These are phyloP conservation scores for Centrapalus pauciflorus DNA, from an alignment of 129 eudicot genomes.

Conservation along the genomic window DNA sequence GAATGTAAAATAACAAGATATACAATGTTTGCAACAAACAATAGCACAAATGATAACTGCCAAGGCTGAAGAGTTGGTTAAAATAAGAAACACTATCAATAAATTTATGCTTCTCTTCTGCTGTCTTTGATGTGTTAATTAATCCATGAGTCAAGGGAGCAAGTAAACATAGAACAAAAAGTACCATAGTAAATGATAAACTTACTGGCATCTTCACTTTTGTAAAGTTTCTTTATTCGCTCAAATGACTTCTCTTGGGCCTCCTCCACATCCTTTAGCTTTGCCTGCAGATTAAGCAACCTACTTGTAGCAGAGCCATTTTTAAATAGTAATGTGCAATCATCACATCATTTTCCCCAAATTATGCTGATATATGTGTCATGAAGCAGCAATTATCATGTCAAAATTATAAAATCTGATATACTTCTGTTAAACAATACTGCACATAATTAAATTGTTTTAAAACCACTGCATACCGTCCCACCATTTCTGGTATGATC, in stretches of 20 bases:
- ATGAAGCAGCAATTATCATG: no score
- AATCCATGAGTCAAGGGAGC: no score
- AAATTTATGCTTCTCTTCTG: no score
- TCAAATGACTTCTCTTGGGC: conserved; percentile 48
- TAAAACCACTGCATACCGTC: background rate
- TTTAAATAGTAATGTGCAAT: background rate
- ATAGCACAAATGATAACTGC: background rate
- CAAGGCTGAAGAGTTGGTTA: no score
- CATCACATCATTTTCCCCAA: background rate
- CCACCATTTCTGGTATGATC: background rate
- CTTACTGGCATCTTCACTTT: conserved; percentile 72
- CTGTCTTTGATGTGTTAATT: no score
- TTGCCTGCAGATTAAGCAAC: conserved; percentile 47
- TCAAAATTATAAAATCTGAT: background rate
- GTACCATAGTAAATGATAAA: conserved; percentile 7
- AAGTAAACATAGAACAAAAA: background rate
- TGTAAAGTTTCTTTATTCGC: conserved; percentile 50
- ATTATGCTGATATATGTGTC: background rate
- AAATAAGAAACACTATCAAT: no score
- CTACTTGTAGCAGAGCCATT: background rate
- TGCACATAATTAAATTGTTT: background rate
- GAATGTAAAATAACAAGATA: conserved; percentile 1
- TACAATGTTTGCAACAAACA: background rate
- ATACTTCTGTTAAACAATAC: background rate
- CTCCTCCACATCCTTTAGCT: conserved; percentile 54